Evolutionary conservation across 768 basidiomycete species (phyloP), one percentile per base, ranked within the genome.

Genomic region (Termitomyces sp.): DNA sequence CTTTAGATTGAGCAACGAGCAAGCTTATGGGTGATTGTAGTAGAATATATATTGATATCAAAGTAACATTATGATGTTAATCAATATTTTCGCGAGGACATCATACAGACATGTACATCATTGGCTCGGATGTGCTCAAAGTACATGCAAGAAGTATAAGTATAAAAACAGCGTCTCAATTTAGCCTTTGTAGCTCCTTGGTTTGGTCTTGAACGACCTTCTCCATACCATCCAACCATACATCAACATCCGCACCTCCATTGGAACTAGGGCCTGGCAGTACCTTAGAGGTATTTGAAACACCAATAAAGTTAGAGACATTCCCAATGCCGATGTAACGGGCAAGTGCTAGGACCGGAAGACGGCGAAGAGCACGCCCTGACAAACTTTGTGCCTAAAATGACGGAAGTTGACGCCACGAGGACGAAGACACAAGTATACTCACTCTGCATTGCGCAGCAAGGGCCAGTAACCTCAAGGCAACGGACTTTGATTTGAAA

Each of bases 311-410:
- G 4, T 53, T 48, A 26, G 52, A 54, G 14, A 75, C 46, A 61
- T 69, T 72, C n/a, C 83, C 81, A 16, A 79, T 72, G 30, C 87
- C 82, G 50, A 98, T 86, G 68, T 93, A 88, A 8, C 84, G 81
- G 4, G 96, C 93, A 46, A 97, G 85, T 1, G 95, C 93, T 20
- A 98, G 83, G 46, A 98, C 93, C 3, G 97, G 97, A n/a, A 99
- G 79, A 7, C 95, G 86, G 13, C 97, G 85, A 13, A 99, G 80
- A 1, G 92, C 88, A 36, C 97, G 87, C 14, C 97, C 97, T 16
- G 95, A 97, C 80, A 98, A 85, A n/a, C 82, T 82, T 69, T 93
- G 86, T 18, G 70, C 70, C 89, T 91, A 55, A 10, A 33, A 30
- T 37, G 18, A 32, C 40, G 32, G 30, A 55, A n/a, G 49, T 57